phyloP scores from a whole-genome alignment of 176 grass and related monocot species.

The Triticum dicoccoides region DNA sequence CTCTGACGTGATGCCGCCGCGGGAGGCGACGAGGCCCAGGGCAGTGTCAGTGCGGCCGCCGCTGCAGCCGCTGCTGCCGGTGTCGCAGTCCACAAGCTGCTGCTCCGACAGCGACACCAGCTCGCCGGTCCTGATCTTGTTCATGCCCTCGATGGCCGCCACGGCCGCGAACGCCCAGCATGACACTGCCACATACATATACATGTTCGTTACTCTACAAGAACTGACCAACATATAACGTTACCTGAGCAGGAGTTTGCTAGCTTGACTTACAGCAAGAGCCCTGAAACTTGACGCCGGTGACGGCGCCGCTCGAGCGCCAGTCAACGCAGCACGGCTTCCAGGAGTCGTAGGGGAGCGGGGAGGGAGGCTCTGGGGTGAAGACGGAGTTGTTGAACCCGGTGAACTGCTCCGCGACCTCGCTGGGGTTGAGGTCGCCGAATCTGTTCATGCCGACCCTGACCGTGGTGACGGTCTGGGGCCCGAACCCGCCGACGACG shows the following conservation, averaged over 20 bases:
- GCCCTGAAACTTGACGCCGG: slow-evolving; percentile 23
- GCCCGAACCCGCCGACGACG: background rate
- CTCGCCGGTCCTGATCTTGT: slow-evolving; percentile 40
- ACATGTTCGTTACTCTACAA: no score
- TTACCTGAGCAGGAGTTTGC: background rate
- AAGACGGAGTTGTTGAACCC: background rate
- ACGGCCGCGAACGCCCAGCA: slow-evolving; percentile 42
- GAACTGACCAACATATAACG: background rate
- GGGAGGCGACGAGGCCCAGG: slow-evolving; percentile 18
- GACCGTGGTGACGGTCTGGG: background rate
- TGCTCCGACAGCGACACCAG: slow-evolving; percentile 41
- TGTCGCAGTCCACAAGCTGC: slow-evolving; percentile 34
- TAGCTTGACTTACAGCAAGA: slow-evolving; percentile 9
- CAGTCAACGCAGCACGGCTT: slow-evolving; percentile 29
- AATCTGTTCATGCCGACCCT: slow-evolving; percentile 28
- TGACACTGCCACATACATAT: background rate
- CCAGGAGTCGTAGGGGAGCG: background rate
- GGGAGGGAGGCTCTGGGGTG: background rate
- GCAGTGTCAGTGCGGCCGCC: slow-evolving; percentile 25
- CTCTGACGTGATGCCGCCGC: slow-evolving; percentile 32
- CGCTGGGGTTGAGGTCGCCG: slow-evolving; percentile 8
- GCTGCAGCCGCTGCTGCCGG: slow-evolving; percentile 14
- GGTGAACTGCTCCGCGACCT: slow-evolving; percentile 12
- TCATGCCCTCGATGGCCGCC: slow-evolving; percentile 34
- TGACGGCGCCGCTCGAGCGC: slow-evolving; percentile 26